These are phyloP conservation scores for Chrysanthemum lavandulifolium DNA, from an alignment of 129 eudicot species.

Conservation along the genomic window DNA sequence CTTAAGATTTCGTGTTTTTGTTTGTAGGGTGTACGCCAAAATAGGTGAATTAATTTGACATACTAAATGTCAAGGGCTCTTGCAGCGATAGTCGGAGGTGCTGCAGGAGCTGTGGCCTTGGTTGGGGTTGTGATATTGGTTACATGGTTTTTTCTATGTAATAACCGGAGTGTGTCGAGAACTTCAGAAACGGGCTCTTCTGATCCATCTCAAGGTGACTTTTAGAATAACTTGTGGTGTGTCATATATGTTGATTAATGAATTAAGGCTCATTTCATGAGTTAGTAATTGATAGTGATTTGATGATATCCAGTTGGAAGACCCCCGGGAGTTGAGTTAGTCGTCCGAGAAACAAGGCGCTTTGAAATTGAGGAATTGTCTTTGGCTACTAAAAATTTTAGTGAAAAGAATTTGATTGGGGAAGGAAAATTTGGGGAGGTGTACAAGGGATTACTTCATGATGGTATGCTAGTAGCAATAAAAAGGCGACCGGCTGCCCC, in stretches of 20 bases:
- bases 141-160: conserved; percentile 66
- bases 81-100: conserved; percentile 95
- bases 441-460: conserved; percentile 87
- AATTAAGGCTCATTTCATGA: background rate
- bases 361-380: conserved; percentile 77
- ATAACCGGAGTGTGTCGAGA: conserved; percentile 58
- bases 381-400: conserved; percentile 60
- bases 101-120: conserved; percentile 96
- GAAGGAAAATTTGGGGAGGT: conserved; percentile 96
- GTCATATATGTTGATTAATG: background rate
- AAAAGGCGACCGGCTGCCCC: conserved; percentile 63
- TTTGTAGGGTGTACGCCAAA: background rate
- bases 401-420: conserved; percentile 81
- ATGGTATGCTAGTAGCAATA: conserved; percentile 91
- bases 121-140: conserved; percentile 53
- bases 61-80: conserved; percentile 88
- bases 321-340: conserved; percentile 51
- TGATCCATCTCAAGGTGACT: conserved; percentile 81
- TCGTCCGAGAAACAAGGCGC: conserved; percentile 64
- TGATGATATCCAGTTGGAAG: conserved; percentile 47
- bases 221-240: background rate
- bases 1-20: background rate
- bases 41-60: conserved; percentile 48
- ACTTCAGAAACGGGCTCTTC: conserved; percentile 91
- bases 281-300: background rate